Conservation (phyloP, 1,284 basidiomycete species). For the Amylostereum areolatum region DNA sequence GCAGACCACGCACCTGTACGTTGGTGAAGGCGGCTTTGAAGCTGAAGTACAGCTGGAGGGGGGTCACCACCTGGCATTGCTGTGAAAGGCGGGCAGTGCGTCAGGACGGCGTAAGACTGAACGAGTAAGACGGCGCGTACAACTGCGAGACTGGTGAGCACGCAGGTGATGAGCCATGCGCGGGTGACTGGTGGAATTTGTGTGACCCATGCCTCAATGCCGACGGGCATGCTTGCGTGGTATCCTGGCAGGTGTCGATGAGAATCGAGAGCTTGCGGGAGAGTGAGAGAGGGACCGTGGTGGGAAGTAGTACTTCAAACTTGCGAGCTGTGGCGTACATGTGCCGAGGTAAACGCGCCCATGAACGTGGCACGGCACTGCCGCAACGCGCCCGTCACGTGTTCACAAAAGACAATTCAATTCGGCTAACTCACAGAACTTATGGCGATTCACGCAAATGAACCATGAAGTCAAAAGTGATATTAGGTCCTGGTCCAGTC, state of each 20-base stretch:
- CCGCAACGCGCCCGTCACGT: no score
- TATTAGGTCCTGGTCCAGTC: no score
- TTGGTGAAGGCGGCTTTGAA: conserved; percentile 80
- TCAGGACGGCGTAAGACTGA: background rate
- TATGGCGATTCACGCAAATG: no score
- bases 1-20: conserved; percentile 52
- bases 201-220: conserved; percentile 77
- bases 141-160: conserved; percentile 78
- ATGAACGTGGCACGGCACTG: no score
- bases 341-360: no score
- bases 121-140: conserved; percentile 40
- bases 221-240: conserved; percentile 61
- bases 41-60: conserved; percentile 89
- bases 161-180: conserved; percentile 72
- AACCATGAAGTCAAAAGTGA: no score
- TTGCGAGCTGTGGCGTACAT: no score
- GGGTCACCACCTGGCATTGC: conserved; percentile 90
- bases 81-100: conserved; percentile 23
- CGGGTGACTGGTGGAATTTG: conserved; percentile 89
- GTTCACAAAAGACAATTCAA: no score
- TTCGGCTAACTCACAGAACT: no score
- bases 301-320: no score
- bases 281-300: no score
- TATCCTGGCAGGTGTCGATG: conserved; percentile 12
- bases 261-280: background rate